Evolutionary conservation across 345 rosid genomes (phyloP).

Genomic region (Linum tenue): DNA sequence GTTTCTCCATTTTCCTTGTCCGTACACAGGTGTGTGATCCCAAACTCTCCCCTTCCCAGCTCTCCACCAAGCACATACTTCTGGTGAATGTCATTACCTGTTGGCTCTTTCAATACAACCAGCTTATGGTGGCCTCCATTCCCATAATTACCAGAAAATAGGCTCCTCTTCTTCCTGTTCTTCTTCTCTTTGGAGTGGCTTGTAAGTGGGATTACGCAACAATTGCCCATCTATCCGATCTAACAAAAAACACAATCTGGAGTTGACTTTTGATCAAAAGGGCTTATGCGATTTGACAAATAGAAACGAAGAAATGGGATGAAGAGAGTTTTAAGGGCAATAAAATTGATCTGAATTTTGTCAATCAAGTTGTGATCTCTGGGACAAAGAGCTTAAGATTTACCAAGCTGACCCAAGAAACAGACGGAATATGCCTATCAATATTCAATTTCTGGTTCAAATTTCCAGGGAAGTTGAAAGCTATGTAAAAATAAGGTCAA

Average conservation of each 20-base stretch:
- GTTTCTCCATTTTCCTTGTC: slow-evolving; percentile 21
- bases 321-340: no score
- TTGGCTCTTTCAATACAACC: slow-evolving; percentile 14
- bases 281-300: background rate
- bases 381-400: background rate
- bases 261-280: background rate
- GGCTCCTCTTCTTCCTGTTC: slow-evolving; percentile 18
- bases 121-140: slow-evolving; percentile 16
- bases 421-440: slow-evolving; percentile 1
- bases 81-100: slow-evolving; percentile 20
- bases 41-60: slow-evolving; percentile 33
- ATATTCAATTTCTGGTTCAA: background rate
- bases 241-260: background rate
- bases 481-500: slow-evolving; percentile 1
- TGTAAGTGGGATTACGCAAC: slow-evolving; percentile 20
- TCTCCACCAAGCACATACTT: slow-evolving; percentile 28
- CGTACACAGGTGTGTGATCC: slow-evolving; percentile 26
- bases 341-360: background rate
- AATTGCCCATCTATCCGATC: slow-evolving; percentile 22
- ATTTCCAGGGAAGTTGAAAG: slow-evolving; percentile 1
- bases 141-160: slow-evolving; percentile 12
- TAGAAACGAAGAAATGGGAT: no score
- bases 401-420: background rate
- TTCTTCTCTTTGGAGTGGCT: slow-evolving; percentile 11
- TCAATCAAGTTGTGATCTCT: slow-evolving; percentile 10